A percentile compares a stretch with the other conserved stretches of the same genome.
Evolutionary conservation across 129 eudicot genomes (phyloP).

Genomic region (Ambrosia trifida): DNA sequence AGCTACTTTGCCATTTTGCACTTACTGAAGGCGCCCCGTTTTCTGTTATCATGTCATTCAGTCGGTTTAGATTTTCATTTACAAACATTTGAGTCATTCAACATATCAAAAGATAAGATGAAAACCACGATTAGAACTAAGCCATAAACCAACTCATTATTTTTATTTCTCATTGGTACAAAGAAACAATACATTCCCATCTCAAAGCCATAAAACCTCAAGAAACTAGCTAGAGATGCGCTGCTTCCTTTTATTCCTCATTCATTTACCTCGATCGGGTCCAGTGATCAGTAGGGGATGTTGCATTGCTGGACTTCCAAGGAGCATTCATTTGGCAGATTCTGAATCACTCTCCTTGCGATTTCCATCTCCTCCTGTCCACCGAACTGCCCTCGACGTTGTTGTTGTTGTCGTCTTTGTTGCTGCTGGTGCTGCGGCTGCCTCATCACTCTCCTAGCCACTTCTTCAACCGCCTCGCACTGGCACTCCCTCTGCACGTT

Average conservation of each 20-base stretch:
- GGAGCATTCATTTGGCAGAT: slow-evolving; percentile 1
- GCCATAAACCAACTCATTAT: too few species aligned
- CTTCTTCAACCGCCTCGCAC: slow-evolving; percentile 1
- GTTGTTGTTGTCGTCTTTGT: neutral
- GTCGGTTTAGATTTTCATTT: too few species aligned
- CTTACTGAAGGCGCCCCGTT: too few species aligned
- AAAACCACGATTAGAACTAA: too few species aligned
- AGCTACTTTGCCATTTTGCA: too few species aligned
- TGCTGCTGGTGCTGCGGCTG: neutral
- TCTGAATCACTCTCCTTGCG: neutral
- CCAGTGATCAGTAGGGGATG: neutral
- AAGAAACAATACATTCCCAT: neutral
- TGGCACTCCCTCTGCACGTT: neutral
- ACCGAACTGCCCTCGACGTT: neutral
- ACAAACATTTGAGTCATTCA: too few species aligned
- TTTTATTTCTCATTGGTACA: too few species aligned
- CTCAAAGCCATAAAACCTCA: neutral
- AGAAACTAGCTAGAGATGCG: neutral
- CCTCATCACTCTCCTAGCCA: neutral
- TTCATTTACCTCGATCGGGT: neutral
- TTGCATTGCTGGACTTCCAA: slow-evolving; percentile 6
- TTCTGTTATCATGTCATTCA: too few species aligned
- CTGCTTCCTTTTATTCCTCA: neutral
- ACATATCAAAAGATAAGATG: too few species aligned
- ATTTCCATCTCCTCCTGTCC: neutral